A percentile compares a stretch with the other conserved stretches of the same genome.
phyloP scores from a whole-genome alignment of 2,329 filamentous ascomycete genomes.

The Hypoxylon sp. region DNA sequence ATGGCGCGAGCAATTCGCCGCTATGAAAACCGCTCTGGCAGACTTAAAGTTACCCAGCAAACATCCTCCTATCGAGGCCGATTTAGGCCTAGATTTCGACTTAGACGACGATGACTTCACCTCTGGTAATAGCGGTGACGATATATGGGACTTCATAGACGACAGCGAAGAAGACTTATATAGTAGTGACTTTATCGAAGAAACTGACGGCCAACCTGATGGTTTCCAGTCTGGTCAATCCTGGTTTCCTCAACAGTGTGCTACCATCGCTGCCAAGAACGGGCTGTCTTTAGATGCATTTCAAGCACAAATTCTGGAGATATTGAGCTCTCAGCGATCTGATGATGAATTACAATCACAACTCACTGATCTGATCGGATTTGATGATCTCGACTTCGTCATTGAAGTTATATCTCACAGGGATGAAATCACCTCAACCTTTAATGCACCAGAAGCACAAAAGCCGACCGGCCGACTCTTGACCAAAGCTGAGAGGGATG shows the following conservation, averaged over 20 bases:
- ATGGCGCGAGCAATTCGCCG: conserved; percentile 88
- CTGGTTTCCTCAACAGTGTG: conserved; percentile 82
- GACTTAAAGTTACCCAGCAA: conserved; percentile 71
- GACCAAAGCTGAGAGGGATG: conserved; percentile 83
- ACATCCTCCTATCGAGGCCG: conserved; percentile 59
- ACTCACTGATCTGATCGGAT: conserved; percentile 91
- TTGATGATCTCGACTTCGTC: conserved; percentile 92
- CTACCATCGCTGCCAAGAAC: conserved; percentile 73
- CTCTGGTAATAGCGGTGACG: conserved; percentile 76
- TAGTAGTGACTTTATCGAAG: conserved; percentile 76
- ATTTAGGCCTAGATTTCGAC: conserved; percentile 72
- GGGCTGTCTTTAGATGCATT: conserved; percentile 80
- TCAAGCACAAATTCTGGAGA: conserved; percentile 80
- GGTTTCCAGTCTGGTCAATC: conserved; percentile 66
- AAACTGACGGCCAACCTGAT: conserved; percentile 53
- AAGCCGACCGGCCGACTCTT: conserved; percentile 71
- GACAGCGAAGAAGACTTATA: conserved; percentile 76
- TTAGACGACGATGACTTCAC: conserved; percentile 73
- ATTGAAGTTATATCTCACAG: conserved; percentile 89
- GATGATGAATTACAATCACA: conserved; percentile 94
- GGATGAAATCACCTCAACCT: conserved; percentile 72
- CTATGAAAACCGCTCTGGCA: conserved; percentile 89
- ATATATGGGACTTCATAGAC: conserved; percentile 94
- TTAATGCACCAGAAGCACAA: conserved; percentile 55
- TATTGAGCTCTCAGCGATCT: conserved; percentile 76